Evolutionary conservation across 2,329 filamentous ascomycete genomes (phyloP), one percentile per base, ranked within the genome.

Genomic region (Trichoderma semiorbis): DNA sequence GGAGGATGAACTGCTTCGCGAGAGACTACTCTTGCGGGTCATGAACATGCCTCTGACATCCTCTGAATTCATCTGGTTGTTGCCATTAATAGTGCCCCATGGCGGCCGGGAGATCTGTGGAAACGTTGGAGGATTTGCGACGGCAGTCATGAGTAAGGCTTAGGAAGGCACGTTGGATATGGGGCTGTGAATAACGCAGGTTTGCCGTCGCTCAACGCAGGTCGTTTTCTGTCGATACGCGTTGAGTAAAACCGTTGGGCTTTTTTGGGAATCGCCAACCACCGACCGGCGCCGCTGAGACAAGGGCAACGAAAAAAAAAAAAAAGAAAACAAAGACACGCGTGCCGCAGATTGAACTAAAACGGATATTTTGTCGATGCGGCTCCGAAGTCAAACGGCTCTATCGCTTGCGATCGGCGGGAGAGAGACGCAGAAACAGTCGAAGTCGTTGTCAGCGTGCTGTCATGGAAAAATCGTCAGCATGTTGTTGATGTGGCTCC

Each of bases 1-100:
- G 5, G 94, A 97, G 72, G 94, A 96, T 43, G 95, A 98, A 85
- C 94, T 97, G 78, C 92, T 92, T 80, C 95, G 91, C 81, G 95
- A 93, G 73, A 94, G 87, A 79, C 88, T 91, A 79, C 88, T 91
- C 84, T 97, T 98, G 77, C 94, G 93, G 79, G 93, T 93, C 88
- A 93, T 91, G 81, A 97, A 93, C 89, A 97, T 95, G 81, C 92
- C 91, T 84, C 92, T 90, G 75, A 92, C 90, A 83, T 97, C 93
- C 84, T 97, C 94, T 80, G 91, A 84, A 83, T 92, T 93, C 90
- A 94, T 93, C 79, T 91, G 87, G 84, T 88, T 85, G 77, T 84
- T 82, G 76, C 85, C 85, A 83, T 86, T 90, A 88, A 87, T 84
- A 80, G 79, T 78, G 36, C 87, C 85, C 89, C 89, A 91, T 90